Conservation (phyloP, 2,329 filamentous ascomycete species). For the Aureobasidium sp. region DNA sequence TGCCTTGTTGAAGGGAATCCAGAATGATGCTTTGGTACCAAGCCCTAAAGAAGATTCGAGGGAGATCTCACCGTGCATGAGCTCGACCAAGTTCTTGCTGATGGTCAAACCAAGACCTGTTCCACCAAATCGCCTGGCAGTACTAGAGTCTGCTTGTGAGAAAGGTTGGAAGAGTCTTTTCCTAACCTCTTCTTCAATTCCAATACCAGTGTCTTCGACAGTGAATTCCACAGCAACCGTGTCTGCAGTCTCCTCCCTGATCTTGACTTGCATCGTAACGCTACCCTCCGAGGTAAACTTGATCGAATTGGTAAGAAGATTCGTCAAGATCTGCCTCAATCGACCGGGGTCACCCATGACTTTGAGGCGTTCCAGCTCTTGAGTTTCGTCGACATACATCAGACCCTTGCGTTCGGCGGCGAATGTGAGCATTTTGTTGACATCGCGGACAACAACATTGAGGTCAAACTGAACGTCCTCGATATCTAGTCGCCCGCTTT, state of each 20-base stretch:
- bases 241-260: conserved; percentile 55
- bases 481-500: conserved; percentile 67
- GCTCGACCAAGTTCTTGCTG: conserved; percentile 68
- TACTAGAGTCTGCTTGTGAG: conserved; percentile 72
- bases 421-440: conserved; percentile 80
- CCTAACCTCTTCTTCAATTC: conserved; percentile 68
- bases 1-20: conserved; percentile 67
- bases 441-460: conserved; percentile 64
- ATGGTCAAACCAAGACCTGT: conserved; percentile 73
- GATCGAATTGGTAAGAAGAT: conserved; percentile 67
- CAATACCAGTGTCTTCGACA: conserved; percentile 71
- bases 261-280: conserved; percentile 57
- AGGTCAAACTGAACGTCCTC: conserved; percentile 75
- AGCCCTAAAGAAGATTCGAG: conserved; percentile 57
- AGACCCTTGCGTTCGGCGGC: conserved; percentile 73
- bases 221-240: conserved; percentile 60
- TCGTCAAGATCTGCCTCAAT: conserved; percentile 74
- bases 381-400: conserved; percentile 57
- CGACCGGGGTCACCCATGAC: conserved; percentile 82
- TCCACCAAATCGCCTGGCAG: conserved; percentile 68
- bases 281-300: conserved; percentile 64
- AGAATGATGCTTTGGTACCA: conserved; percentile 68
- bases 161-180: conserved; percentile 70
- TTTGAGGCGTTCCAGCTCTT: conserved; percentile 56
- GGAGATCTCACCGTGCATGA: conserved; percentile 70